These are phyloP conservation scores for Amesomyces nigricolor DNA, from an alignment of 2,329 filamentous ascomycete genomes.

Conservation along the genomic window DNA sequence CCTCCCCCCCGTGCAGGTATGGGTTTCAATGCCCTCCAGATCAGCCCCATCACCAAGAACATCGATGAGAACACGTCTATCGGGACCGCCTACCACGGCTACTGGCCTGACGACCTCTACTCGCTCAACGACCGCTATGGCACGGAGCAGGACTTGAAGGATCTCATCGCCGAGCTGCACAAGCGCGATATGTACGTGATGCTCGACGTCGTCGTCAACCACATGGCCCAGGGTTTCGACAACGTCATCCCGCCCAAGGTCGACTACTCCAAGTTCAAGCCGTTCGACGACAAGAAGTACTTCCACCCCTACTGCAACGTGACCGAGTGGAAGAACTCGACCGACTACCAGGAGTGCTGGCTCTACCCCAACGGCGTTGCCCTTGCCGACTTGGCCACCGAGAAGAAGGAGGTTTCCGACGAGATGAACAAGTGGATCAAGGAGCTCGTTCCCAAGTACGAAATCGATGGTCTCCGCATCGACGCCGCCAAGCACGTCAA, in stretches of 20 bases:
- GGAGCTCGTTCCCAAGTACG: conserved; percentile 53
- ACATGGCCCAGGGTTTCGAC: conserved; percentile 42
- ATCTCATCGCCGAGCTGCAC: conserved; percentile 42
- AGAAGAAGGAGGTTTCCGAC: conserved; percentile 41
- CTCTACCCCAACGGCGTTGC: conserved; percentile 48
- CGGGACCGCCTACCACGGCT: conserved; percentile 45
- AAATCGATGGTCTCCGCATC: conserved; percentile 56
- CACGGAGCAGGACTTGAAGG: conserved; percentile 52
- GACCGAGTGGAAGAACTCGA: conserved; percentile 49
- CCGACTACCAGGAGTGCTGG: conserved; percentile 44
- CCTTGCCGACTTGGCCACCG: conserved; percentile 58
- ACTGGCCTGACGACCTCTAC: conserved; percentile 48
- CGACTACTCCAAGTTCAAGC: conserved; percentile 36
- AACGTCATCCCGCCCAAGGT: conserved; percentile 38
- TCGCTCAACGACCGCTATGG: conserved; percentile 55
- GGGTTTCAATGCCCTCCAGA: conserved; percentile 55
- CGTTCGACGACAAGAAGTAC: conserved; percentile 48
- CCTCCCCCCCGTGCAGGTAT: conserved; percentile 31
- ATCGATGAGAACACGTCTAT: conserved; percentile 32
- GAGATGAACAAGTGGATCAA: conserved; percentile 55
- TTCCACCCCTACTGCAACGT: conserved; percentile 56
- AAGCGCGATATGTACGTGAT: conserved; percentile 38
- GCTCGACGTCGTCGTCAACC: conserved; percentile 50
- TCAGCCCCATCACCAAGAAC: conserved; percentile 49
- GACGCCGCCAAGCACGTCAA: conserved; percentile 59